Evolutionary conservation across 176 grass and related monocot genomes (phyloP).

Genomic region (Rhynchospora pubera): DNA sequence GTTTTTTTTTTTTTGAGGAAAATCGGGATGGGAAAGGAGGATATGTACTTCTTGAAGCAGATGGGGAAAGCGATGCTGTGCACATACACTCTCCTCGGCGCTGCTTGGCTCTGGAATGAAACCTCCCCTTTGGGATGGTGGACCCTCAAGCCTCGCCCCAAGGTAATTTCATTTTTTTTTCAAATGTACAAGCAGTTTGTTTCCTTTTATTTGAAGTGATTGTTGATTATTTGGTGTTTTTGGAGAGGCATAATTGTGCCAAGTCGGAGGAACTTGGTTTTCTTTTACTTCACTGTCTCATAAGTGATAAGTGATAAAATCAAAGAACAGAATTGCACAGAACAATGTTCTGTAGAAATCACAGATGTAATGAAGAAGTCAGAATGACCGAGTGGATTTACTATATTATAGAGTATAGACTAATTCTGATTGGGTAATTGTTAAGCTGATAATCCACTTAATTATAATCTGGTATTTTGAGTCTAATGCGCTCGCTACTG

Average conservation of each 20-base stretch:
- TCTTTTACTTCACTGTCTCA: not conserved
- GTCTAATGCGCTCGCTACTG: too few species aligned
- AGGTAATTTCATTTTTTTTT: constrained; percentile 27
- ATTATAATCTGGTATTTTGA: too few species aligned
- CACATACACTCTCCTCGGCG: constrained; percentile 56
- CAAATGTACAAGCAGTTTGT: not conserved
- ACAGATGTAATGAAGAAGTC: not conserved
- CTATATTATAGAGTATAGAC: not conserved
- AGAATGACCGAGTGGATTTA: not conserved
- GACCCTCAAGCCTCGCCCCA: constrained; percentile 71
- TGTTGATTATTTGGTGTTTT: not conserved
- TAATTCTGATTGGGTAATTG: too few species aligned
- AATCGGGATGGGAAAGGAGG: constrained; percentile 53
- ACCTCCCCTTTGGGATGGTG: constrained; percentile 75
- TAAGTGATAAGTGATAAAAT: not conserved
- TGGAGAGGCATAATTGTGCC: not conserved
- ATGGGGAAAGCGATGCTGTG: constrained; percentile 69
- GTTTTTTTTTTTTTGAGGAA: constrained; percentile 23
- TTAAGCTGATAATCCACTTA: too few species aligned
- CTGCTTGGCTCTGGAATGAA: constrained; percentile 67
- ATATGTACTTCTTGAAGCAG: constrained; percentile 71
- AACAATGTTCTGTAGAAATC: not conserved
- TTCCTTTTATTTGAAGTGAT: not conserved
- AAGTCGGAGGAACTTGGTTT: not conserved
- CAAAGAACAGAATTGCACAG: not conserved